Evolutionary conservation across 108 stramenopile species (phyloP), one percentile per base, ranked within the genome.

Genomic region (Nitzschia sp.): DNA sequence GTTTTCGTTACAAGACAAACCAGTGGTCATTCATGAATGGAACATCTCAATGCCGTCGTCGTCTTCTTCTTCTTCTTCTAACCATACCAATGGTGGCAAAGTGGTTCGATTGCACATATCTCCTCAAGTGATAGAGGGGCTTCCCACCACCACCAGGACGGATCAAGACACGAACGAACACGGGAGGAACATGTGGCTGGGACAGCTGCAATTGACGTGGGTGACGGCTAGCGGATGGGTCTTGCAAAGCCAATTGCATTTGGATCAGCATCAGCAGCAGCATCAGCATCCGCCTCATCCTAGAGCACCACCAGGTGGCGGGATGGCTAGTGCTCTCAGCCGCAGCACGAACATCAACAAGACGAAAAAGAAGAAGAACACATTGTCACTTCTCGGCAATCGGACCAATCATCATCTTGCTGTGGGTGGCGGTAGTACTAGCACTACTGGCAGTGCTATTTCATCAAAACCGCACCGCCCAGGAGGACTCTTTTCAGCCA

Each of bases 1-100:
- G 2, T 68, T 75, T 23, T 75, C 66, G 1, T 32, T 45, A 45
- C 65, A 75, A 62, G 33, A 61, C 27, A 53, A 46, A 54, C 73
- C 73, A 2, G 35, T 34, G 4, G 59, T 75, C 13, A 32, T 75
- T 2, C 73, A 62, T 3, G 21, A 53, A 28, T 75, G 66, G 58
- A 22, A 23, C 60, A 50, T 41, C 9, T 13, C 38, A 41, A 13
- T 13, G 6, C 38, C 38, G 13, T 9, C 13, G 9, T 9, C 6
- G 38, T 6, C 9, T 13, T 6, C 13, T 41, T 41, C 38, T 13
- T n/a, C n/a, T n/a, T n/a, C n/a, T n/a, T n/a, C n/a, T n/a, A n/a
- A n/a, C n/a, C n/a, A n/a, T n/a, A n/a, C n/a, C n/a, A n/a, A n/a
- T n/a, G 6, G 38, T 13, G 38, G 38, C 6, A 41, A 13, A 6